Percentiles rank a stretch among this genome's conserved stretches.
These are phyloP conservation scores for Tylopilus vinaceipallidus DNA, from an alignment of 768 basidiomycete species.

Conservation along the genomic window DNA sequence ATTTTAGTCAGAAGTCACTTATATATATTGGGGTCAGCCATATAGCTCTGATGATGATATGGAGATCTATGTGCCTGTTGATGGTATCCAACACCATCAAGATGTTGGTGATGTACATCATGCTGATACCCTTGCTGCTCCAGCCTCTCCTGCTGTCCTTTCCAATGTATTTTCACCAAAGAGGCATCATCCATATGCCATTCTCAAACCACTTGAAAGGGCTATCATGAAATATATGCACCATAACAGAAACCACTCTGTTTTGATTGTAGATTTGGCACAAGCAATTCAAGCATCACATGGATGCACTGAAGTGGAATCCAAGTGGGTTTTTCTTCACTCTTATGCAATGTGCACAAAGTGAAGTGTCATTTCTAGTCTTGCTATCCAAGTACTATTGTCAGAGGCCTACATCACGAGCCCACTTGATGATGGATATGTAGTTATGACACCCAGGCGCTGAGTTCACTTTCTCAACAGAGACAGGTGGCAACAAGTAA, in stretches of 20 bases:
- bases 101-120: neutral
- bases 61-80: neutral
- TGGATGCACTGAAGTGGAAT: constrained; percentile 19
- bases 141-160: constrained; percentile 1
- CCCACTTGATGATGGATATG: constrained; percentile 29
- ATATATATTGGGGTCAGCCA: constrained; percentile 4
- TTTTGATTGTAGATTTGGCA: constrained; percentile 17
- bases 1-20: neutral
- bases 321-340: constrained; percentile 17
- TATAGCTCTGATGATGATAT: neutral
- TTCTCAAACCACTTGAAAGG: constrained; percentile 18
- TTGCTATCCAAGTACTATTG: constrained; percentile 20
- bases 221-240: constrained; percentile 19
- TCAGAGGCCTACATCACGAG: constrained; percentile 31
- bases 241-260: neutral
- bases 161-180: constrained; percentile 23
- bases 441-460: constrained; percentile 29
- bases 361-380: constrained; percentile 2
- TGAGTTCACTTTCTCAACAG: no score
- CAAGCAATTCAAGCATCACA: constrained; percentile 5
- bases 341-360: neutral
- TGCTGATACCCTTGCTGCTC: neutral
- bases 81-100: neutral
- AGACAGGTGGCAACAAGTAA: neutral
- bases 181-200: constrained; percentile 16